Base-by-base conservation (phyloP, 1,139 yeast genomes). In the Scheffersomyces cryptocercus region DNA sequence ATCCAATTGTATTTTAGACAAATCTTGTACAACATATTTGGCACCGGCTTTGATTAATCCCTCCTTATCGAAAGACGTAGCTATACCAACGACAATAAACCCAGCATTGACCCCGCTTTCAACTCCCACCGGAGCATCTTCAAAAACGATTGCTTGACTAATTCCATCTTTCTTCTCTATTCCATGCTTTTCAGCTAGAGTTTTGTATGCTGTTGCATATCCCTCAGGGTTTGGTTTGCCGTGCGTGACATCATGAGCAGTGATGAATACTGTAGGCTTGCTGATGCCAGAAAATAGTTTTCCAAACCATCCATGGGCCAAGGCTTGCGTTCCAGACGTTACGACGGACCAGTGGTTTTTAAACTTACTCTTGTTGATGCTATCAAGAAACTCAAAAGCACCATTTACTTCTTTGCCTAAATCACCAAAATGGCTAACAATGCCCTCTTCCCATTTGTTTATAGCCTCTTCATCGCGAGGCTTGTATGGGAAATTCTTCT, bases 101-200 rank as follows among this genome's bases (percentile, higher is more conserved):
- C 59, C 61, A 32, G 53, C 64, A 29, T 43, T 47, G 5, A 57
- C 51, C 2, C 61, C 62, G 15, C 58, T 55, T 29, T 41, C 41
- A 15, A 57, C 46, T 4, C 61, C 63, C 5, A 54, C 54, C 6
- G 61, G 61, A 4, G 62, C 59, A 47, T 54, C 63, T 43, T 57
- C 62, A 42, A 57, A 56, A 5, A 57, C 61, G 24, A 55, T 45
- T 2, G 56, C 55, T n/a, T 42, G 35, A 7, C 46, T 37, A 8
- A 37, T 47, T 14, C 35, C 37, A 2, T 33, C 33, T 14, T 35
- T 37, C 24, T 31, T 20, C 11, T 31, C 35, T 31, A 31, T 31
- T 4, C 28, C 36, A 26, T 45, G 44, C 10, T 31, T 16, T 16
- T 35, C 36, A 10, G 41, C 42, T 33, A 58, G 44, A 26, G 32